A percentile compares a stretch with the other conserved stretches of the same genome.
These are phyloP conservation scores for Pichia sp. DNA, from an alignment of 1,139 yeast species.

Conservation along the genomic window DNA sequence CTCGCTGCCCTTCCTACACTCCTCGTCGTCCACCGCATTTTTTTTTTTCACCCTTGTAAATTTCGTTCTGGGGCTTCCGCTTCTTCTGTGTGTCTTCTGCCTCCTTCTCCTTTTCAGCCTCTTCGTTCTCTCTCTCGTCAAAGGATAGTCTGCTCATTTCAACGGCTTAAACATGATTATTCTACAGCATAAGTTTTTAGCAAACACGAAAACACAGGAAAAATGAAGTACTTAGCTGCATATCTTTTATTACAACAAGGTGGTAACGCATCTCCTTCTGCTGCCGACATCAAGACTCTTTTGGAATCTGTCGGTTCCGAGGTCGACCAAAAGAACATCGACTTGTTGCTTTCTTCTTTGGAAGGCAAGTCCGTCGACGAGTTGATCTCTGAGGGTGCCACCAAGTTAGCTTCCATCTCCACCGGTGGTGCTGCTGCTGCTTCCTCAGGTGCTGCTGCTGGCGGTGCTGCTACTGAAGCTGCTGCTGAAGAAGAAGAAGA, in stretches of 20 bases:
- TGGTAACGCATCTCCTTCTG: constrained; percentile 78
- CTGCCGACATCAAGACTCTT: constrained; percentile 83
- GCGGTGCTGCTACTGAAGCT: constrained; percentile 57
- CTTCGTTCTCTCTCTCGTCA: constrained; percentile 7
- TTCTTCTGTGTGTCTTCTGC: not conserved
- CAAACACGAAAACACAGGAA: constrained; percentile 2
- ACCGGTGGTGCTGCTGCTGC: constrained; percentile 88
- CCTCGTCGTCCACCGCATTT: not conserved
- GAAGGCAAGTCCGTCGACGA: constrained; percentile 92
- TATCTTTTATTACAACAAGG: constrained; percentile 65
- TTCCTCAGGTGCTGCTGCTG: constrained; percentile 64
- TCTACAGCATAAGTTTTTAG: constrained; percentile 23
- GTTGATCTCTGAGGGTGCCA: constrained; percentile 92
- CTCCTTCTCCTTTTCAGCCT: not conserved
- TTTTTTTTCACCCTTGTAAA: not conserved
- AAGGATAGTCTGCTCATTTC: constrained; percentile 33
- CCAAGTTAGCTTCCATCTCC: constrained; percentile 95
- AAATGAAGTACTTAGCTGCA: constrained; percentile 65
- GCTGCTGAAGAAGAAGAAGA: constrained; percentile 69
- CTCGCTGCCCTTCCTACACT: not conserved
- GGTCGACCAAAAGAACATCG: constrained; percentile 86
- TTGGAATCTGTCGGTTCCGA: constrained; percentile 94
- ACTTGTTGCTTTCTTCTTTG: constrained; percentile 80
- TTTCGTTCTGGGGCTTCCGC: not conserved
- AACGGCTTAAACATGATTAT: constrained; percentile 44